Conservation (phyloP, 1,284 basidiomycete genomes). For the Trametes hirsuta region DNA sequence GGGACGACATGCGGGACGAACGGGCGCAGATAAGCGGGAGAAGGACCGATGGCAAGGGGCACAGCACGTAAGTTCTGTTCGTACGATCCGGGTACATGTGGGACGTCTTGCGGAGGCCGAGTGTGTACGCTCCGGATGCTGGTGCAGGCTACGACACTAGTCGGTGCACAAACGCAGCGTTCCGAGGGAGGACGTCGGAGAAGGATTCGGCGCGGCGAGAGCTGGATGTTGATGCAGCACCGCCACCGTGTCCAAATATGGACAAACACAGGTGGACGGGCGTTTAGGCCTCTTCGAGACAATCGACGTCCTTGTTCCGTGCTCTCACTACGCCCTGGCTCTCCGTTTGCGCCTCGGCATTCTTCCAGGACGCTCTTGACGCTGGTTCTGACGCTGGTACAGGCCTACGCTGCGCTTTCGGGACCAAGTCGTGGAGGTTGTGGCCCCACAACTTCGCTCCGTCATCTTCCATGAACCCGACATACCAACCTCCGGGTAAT, state of each 20-base stretch:
- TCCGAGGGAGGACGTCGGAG: not conserved
- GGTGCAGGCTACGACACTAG: constrained; percentile 3
- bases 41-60: not conserved
- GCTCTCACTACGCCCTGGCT: constrained; percentile 5
- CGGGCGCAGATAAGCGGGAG: constrained; percentile 4
- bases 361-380: not conserved
- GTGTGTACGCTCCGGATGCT: not conserved
- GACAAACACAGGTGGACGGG: constrained; percentile 26
- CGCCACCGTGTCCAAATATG: constrained; percentile 26
- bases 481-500: constrained; percentile 24
- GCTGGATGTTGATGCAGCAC: constrained; percentile 16
- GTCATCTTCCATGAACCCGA: constrained; percentile 27
- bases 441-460: constrained; percentile 17
- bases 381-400: not conserved
- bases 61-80: not conserved
- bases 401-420: not conserved
- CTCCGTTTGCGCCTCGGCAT: constrained; percentile 5
- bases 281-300: constrained; percentile 21
- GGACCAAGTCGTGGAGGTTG: constrained; percentile 14
- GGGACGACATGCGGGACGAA: not conserved
- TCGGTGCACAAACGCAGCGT: not conserved
- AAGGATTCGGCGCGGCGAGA: constrained; percentile 12
- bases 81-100: not conserved
- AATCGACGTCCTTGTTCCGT: constrained; percentile 22
- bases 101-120: not conserved